Evolutionary conservation across 1,284 basidiomycete species (phyloP).

Genomic region (Phellinidium pouzarii): DNA sequence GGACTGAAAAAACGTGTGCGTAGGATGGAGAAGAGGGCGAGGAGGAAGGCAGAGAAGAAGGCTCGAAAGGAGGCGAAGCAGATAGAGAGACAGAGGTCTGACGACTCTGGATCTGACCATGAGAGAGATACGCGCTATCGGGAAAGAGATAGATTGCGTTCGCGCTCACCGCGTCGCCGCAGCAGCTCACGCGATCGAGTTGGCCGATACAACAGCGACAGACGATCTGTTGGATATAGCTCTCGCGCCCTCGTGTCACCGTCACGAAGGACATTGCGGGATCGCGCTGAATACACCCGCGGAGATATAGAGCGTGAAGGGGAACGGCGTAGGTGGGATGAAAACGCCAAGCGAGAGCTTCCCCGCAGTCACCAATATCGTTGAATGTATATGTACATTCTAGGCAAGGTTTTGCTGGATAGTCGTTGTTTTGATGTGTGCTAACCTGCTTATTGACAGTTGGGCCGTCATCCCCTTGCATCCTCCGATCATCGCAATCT

Average conservation of each 20-base stretch:
- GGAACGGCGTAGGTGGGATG: conserved; percentile 11
- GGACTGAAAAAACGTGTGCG: conserved; percentile 22
- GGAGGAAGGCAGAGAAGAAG: conserved; percentile 19
- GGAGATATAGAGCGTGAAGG: conserved; percentile 8
- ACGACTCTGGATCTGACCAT: conserved; percentile 9
- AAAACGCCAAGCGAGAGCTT: conserved; percentile 7
- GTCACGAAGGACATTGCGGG: neutral
- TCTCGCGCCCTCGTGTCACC: neutral
- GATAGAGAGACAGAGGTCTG: conserved; percentile 7
- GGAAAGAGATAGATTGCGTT: conserved; percentile 6
- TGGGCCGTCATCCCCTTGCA: neutral
- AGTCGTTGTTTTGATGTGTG: neutral
- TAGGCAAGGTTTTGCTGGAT: neutral
- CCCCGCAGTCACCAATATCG: neutral
- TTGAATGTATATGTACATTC: neutral
- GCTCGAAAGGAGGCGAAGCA: conserved; percentile 16
- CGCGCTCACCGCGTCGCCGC: conserved; percentile 11
- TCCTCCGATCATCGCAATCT: neutral
- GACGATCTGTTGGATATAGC: too few species aligned
- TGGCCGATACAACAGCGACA: neutral
- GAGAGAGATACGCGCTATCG: conserved; percentile 9
- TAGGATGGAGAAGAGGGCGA: conserved; percentile 23
- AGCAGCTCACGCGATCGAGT: conserved; percentile 5
- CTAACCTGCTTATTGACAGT: neutral
- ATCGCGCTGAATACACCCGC: neutral